Conservation (phyloP, 2,329 filamentous ascomycete species). For the Lasiodiplodia sp. region DNA sequence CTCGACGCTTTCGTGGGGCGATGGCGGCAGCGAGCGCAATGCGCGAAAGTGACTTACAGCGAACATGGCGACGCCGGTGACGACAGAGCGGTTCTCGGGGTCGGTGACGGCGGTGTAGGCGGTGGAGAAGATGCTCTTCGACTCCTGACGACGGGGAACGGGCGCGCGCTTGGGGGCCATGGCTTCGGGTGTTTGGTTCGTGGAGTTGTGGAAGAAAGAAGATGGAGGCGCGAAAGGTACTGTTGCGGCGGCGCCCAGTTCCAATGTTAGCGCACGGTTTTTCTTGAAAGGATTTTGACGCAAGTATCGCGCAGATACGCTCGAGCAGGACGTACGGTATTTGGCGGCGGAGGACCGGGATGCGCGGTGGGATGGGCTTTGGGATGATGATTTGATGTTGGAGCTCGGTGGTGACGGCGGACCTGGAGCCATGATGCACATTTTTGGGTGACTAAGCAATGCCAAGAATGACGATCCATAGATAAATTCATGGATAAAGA, state of each 20-base stretch:
- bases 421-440: constrained; percentile 21
- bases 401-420: constrained; percentile 18
- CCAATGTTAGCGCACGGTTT: background rate
- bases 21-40: too few species aligned
- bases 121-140: constrained; percentile 23
- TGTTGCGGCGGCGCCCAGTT: background rate
- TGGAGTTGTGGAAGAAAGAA: constrained; percentile 1
- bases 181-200: background rate
- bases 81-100: constrained; percentile 58
- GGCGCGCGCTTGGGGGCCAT: constrained; percentile 26
- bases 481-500: constrained; percentile 4
- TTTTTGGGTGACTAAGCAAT: constrained; percentile 31
- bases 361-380: background rate
- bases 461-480: constrained; percentile 19
- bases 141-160: background rate
- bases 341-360: background rate
- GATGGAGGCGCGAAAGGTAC: background rate
- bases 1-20: too few species aligned
- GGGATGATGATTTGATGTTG: constrained; percentile 17
- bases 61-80: constrained; percentile 58
- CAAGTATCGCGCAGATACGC: background rate
- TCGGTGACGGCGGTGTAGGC: constrained; percentile 52
- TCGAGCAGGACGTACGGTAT: constrained; percentile 1
- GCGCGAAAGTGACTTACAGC: constrained; percentile 52
- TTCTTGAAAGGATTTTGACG: background rate